These are phyloP conservation scores for Pisolithus marmoratus DNA, from an alignment of 768 basidiomycete species.

Conservation along the genomic window DNA sequence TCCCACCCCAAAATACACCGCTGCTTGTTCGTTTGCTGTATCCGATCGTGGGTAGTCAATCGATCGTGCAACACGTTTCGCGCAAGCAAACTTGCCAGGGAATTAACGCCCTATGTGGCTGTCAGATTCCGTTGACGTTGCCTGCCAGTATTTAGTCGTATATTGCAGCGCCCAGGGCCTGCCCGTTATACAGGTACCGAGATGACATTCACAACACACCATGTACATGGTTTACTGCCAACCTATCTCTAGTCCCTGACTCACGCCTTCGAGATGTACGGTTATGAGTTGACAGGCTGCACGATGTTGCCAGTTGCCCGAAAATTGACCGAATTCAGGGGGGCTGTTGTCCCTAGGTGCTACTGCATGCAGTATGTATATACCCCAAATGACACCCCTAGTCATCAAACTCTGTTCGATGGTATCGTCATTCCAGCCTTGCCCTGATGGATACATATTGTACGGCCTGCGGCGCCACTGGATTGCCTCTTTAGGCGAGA, in stretches of 20 bases:
- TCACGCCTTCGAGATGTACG: background rate
- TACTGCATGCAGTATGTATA: constrained; percentile 5
- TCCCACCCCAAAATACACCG: background rate
- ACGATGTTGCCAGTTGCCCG: background rate
- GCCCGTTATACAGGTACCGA: constrained; percentile 2
- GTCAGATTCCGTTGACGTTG: background rate
- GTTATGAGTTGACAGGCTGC: background rate
- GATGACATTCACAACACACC: background rate
- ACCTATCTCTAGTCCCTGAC: no score
- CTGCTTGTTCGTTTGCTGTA: background rate
- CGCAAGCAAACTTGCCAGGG: background rate
- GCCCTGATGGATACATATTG: background rate
- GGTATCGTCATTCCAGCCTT: background rate
- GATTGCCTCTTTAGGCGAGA: constrained; percentile 2
- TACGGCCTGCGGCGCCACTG: constrained; percentile 9
- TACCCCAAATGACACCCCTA: constrained; percentile 6
- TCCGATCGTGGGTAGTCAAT: background rate
- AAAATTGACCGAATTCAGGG: constrained; percentile 14
- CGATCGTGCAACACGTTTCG: background rate
- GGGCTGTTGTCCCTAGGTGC: background rate
- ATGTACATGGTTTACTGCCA: background rate
- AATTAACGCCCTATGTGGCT: background rate
- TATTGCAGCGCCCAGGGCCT: background rate
- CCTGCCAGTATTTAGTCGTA: background rate
- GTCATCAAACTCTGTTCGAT: constrained; percentile 24